These are phyloP conservation scores for Diplosphaera chodatii DNA, from an alignment of 139 green algal genomes.

Conservation along the genomic window DNA sequence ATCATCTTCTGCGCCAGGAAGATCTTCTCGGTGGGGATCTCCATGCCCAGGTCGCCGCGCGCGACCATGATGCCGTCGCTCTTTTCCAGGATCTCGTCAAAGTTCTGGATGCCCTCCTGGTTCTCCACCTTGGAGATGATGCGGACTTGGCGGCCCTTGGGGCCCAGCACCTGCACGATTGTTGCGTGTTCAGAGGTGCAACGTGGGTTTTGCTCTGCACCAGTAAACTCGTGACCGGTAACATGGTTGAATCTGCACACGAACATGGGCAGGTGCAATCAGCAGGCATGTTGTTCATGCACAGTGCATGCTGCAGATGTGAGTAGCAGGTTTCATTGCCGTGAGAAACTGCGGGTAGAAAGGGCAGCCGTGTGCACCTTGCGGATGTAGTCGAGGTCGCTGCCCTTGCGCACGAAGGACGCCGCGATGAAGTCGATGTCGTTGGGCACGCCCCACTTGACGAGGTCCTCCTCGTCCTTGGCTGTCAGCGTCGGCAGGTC, in stretches of 20 bases:
- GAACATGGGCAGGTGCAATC: no score
- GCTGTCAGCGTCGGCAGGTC: conserved; percentile 95
- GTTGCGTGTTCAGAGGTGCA: no score
- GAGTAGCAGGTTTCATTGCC: no score
- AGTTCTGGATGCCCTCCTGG: conserved; percentile 94
- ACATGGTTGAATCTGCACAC: no score
- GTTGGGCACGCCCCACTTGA: conserved; percentile 93
- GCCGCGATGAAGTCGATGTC: conserved; percentile 98
- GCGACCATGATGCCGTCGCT: conserved; percentile 86
- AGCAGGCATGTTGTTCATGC: no score
- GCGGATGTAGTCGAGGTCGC: conserved; percentile 84
- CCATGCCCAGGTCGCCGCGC: conserved; percentile 95
- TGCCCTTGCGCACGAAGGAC: conserved; percentile 96
- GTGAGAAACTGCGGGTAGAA: no score
- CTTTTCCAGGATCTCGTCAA: conserved; percentile 88
- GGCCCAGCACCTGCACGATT: conserved; percentile 76
- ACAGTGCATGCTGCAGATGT: no score
- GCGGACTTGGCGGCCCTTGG: conserved; percentile 74
- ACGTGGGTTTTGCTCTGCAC: no score
- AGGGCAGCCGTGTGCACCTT: conserved; percentile 22
- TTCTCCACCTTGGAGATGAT: conserved; percentile 98
- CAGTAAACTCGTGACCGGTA: no score
- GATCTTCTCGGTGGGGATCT: conserved; percentile 99
- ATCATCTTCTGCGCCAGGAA: conserved; percentile 99
- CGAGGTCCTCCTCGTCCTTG: conserved; percentile 92